Evolutionary conservation across 257 asterid species (phyloP).

Genomic region (Orobanche coerulescens): DNA sequence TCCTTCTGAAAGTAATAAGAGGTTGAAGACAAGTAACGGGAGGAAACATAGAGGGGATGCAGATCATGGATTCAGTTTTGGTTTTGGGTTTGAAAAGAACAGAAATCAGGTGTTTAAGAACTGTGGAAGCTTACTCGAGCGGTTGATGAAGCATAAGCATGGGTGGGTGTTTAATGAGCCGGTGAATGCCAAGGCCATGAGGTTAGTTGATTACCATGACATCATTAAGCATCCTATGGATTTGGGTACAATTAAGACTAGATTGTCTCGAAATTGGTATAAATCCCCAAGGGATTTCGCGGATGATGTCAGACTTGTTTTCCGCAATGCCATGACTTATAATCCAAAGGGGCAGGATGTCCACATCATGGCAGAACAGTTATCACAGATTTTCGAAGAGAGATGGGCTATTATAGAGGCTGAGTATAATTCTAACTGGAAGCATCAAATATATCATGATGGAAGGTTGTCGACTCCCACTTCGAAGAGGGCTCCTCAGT

Average conservation of each 20-base stretch:
- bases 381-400: constrained; percentile 61
- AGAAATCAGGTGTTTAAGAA: constrained; percentile 41
- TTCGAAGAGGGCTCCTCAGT: constrained; percentile 38
- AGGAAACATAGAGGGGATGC: constrained; percentile 34
- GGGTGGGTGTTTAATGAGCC: constrained; percentile 83
- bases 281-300: constrained; percentile 63
- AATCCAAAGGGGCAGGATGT: constrained; percentile 83
- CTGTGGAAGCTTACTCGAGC: constrained; percentile 58
- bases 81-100: constrained; percentile 34
- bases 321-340: constrained; percentile 73
- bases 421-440: constrained; percentile 43
- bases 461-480: constrained; percentile 46
- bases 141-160: constrained; percentile 72
- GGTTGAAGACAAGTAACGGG: constrained; percentile 48
- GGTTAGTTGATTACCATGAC: constrained; percentile 61
- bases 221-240: constrained; percentile 78
- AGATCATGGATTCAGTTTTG: constrained; percentile 31
- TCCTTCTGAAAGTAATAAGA: constrained; percentile 63
- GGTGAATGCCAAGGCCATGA: constrained; percentile 49
- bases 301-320: constrained; percentile 74
- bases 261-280: constrained; percentile 54
- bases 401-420: constrained; percentile 59
- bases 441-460: constrained; percentile 49
- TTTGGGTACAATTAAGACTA: constrained; percentile 65
- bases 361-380: constrained; percentile 61